Conservation (phyloP, 1,284 basidiomycete genomes). For the Moniliella sp. region DNA sequence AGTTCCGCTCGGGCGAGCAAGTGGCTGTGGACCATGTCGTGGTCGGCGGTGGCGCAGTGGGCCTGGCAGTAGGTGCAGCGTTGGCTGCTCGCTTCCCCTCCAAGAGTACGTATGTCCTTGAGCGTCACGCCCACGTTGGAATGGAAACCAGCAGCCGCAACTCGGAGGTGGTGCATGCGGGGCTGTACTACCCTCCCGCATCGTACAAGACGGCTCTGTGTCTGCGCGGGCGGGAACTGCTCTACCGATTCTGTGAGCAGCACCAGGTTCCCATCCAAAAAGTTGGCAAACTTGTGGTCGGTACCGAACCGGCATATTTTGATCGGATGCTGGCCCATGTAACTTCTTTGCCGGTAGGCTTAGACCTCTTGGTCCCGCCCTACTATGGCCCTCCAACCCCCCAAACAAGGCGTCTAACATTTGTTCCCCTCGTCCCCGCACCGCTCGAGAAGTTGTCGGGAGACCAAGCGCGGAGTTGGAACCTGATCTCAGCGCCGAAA, state of each 20-base stretch:
- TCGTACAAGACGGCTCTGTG: slow-evolving; percentile 74
- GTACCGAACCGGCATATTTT: slow-evolving; percentile 6
- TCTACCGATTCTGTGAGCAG: slow-evolving; percentile 56
- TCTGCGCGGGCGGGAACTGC: slow-evolving; percentile 59
- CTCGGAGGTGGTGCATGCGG: slow-evolving; percentile 80
- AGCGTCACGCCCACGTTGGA: slow-evolving; percentile 43
- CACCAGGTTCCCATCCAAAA: slow-evolving; percentile 50
- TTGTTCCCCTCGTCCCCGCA: no score
- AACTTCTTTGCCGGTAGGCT: no score
- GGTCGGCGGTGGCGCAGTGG: slow-evolving; percentile 72
- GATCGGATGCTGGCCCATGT: slow-evolving; percentile 15
- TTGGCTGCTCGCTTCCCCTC: slow-evolving; percentile 48
- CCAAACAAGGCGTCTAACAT: no score
- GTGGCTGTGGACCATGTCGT: slow-evolving; percentile 84
- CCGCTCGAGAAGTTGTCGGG: slow-evolving; percentile 46
- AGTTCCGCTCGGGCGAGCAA: no score
- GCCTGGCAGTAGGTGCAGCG: slow-evolving; percentile 61
- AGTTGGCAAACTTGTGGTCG: slow-evolving; percentile 48
- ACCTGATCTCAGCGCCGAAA: slow-evolving; percentile 53
- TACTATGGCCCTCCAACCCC: no score
- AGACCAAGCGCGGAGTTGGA: slow-evolving; percentile 56
- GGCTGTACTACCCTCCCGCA: slow-evolving; percentile 49
- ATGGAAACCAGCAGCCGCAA: slow-evolving; percentile 54
- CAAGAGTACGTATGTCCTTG: slow-evolving; percentile 62
- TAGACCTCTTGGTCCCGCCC: no score